phyloP scores from a whole-genome alignment of 345 rosid genomes.

The Salix brachista region DNA sequence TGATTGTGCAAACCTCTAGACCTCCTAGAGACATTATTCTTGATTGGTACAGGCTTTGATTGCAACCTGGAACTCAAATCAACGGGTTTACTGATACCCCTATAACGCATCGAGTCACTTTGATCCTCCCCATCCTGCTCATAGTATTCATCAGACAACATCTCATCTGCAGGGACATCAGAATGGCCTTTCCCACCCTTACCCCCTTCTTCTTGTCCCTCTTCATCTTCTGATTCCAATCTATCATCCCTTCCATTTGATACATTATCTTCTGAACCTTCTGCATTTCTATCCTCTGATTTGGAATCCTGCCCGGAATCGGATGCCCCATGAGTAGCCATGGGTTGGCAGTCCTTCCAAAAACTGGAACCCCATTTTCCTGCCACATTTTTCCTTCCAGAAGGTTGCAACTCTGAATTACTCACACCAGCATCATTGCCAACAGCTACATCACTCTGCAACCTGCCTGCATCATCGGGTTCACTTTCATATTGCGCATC shows the following conservation, averaged over 20 bases:
- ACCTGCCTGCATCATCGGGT: constrained; percentile 46
- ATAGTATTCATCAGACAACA: constrained; percentile 98
- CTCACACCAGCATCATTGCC: constrained; percentile 31
- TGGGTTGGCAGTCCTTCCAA: constrained; percentile 98
- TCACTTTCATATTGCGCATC: constrained; percentile 69
- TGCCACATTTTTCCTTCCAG: constrained; percentile 61
- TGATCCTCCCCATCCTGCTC: constrained; percentile 99
- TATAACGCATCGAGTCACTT: constrained; percentile 62
- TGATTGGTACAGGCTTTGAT: constrained; percentile 37
- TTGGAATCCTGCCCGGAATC: constrained; percentile 74
- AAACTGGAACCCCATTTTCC: constrained; percentile 95
- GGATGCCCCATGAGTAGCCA: constrained; percentile 51
- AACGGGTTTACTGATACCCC: constrained; percentile 47
- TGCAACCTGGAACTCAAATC: constrained; percentile 53
- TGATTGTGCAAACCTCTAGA: constrained; percentile 43
- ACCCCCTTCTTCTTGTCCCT: constrained; percentile 44
- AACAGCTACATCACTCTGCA: constrained; percentile 37
- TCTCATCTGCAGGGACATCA: constrained; percentile 96
- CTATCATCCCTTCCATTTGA: constrained; percentile 50
- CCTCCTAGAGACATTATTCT: constrained; percentile 45
- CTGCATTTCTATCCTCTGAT: constrained; percentile 45
- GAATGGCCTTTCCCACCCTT: constrained; percentile 61
- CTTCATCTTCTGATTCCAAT: constrained; percentile 65
- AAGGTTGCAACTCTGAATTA: constrained; percentile 47
- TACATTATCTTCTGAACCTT: constrained; percentile 54